These are phyloP conservation scores for Rhodotorula sp. DNA, from an alignment of 1,284 basidiomycete genomes.

Conservation along the genomic window DNA sequence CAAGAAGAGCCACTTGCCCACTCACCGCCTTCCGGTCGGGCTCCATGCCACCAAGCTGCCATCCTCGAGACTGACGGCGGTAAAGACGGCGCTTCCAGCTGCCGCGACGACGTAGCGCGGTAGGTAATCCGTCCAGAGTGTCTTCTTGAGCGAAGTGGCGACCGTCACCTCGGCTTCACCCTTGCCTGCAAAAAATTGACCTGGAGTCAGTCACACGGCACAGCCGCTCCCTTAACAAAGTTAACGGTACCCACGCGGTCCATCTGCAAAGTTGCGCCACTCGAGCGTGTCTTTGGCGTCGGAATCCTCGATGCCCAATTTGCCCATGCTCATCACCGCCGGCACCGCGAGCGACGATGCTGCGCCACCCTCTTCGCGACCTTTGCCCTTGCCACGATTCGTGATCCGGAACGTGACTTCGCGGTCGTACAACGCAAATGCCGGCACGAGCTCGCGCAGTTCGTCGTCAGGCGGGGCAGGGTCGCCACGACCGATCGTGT, in stretches of 20 bases:
- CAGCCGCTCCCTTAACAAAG: too few species aligned
- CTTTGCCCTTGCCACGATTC: slow-evolving; percentile 30
- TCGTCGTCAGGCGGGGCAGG: slow-evolving; percentile 27
- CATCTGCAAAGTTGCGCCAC: slow-evolving; percentile 69
- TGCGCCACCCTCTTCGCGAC: slow-evolving; percentile 49
- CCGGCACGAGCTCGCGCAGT: slow-evolving; percentile 57
- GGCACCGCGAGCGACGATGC: slow-evolving; percentile 50
- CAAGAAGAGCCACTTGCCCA: neutral
- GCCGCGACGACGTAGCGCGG: slow-evolving; percentile 66
- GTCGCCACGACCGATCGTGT: slow-evolving; percentile 14
- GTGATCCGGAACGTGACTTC: slow-evolving; percentile 33
- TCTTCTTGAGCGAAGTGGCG: slow-evolving; percentile 56
- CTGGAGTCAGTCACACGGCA: neutral
- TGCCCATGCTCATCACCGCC: slow-evolving; percentile 61
- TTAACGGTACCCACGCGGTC: slow-evolving; percentile 57
- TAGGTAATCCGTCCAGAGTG: slow-evolving; percentile 84
- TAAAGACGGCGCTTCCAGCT: slow-evolving; percentile 64
- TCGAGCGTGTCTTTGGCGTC: slow-evolving; percentile 67
- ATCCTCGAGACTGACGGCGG: slow-evolving; percentile 73
- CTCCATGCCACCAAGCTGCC: slow-evolving; percentile 76
- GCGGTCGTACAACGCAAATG: slow-evolving; percentile 38
- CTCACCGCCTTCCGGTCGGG: slow-evolving; percentile 69
- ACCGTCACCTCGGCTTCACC: slow-evolving; percentile 68
- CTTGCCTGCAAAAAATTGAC: too few species aligned
- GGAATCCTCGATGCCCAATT: slow-evolving; percentile 60